Evolutionary conservation across 768 basidiomycete species (phyloP), one percentile per base, ranked within the genome.

Genomic region (Tricholoma terreum): DNA sequence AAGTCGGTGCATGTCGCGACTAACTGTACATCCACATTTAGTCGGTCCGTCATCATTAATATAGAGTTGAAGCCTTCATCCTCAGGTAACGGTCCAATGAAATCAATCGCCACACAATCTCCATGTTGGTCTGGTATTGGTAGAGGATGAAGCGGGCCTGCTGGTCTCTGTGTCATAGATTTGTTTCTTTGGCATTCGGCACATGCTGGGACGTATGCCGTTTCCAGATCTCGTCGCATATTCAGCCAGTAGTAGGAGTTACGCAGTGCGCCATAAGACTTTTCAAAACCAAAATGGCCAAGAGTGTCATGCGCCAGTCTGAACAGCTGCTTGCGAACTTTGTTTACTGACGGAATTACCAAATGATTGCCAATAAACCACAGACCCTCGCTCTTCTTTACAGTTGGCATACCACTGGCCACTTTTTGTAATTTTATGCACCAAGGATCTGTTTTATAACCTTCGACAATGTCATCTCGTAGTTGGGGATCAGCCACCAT

Each of bases 1-100:
- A 15, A 12, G 1, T 36, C 14, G 6, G 4, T 64, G 48, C 19
- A 55, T 43, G 2, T 59, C 61, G 0, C 38, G n/a, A 2, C 38
- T 43, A 1, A 69, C 57, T 1, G 63, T 1, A 36, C 11, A 36
- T 36, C 35, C 2, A 14, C 35, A 7, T 1, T 68, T 58, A 52
- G 64, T 3, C 52, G 62, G 61, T 55, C 61, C 22, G 48, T 69
- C 43, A 40, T 65, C 58, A 31, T 60, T 0, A 65, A 15, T 1
- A 74, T 52, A 24, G 52, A 65, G 33, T 75, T 59, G 45, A 27
- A 69, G 0, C 72, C 72, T 1, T 66, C n/a, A 12, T 76, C 72
- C 2, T 54, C 42, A 0, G 72, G 74, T 0, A 76, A 50, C 0
- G 72, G 76, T 0, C 75, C 74, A 11, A 77, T 60, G 46, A 77